These are phyloP conservation scores for Malassezia vespertilionis DNA, from an alignment of 1,284 basidiomycete genomes.

Conservation along the genomic window DNA sequence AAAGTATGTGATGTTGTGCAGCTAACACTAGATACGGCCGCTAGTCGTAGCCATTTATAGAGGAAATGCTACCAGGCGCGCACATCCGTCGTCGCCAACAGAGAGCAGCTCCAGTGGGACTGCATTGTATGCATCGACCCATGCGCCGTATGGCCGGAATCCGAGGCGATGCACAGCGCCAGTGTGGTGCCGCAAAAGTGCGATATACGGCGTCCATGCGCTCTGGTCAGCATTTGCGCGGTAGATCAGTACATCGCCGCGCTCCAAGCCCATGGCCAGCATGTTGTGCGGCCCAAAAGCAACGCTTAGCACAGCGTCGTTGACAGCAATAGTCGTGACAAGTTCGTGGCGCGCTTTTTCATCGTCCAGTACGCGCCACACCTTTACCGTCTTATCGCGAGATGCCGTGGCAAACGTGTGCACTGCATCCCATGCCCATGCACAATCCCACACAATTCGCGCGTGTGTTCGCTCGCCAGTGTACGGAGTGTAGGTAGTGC, in stretches of 20 bases:
- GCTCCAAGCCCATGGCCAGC: conserved; percentile 89
- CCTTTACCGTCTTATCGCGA: conserved; percentile 75
- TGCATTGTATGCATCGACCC: conserved; percentile 19
- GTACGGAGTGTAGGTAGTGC: conserved; percentile 19
- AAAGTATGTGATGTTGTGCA: conserved; percentile 56
- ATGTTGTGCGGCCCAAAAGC: conserved; percentile 19
- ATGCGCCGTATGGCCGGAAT: conserved; percentile 27
- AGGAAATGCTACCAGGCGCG: conserved; percentile 19
- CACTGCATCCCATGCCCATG: conserved; percentile 58
- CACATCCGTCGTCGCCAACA: conserved; percentile 28
- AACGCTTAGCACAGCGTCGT: conserved; percentile 26
- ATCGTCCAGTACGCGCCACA: conserved; percentile 19
- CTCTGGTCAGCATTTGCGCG: background rate
- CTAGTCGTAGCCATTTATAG: no score
- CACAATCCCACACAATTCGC: conserved; percentile 89
- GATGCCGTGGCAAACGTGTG: conserved; percentile 80
- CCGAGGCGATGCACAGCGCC: conserved; percentile 35
- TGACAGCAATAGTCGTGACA: conserved; percentile 21
- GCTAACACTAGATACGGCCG: conserved; percentile 11
- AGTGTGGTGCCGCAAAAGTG: conserved; percentile 24
- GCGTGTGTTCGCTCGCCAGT: conserved; percentile 64
- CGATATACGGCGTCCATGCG: conserved; percentile 16
- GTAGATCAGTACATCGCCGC: conserved; percentile 72
- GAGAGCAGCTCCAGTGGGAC: conserved; percentile 22
- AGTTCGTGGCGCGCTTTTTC: conserved; percentile 17